Conservation (phyloP, 306 rosid genomes). For the Cucurbita moschata region DNA sequence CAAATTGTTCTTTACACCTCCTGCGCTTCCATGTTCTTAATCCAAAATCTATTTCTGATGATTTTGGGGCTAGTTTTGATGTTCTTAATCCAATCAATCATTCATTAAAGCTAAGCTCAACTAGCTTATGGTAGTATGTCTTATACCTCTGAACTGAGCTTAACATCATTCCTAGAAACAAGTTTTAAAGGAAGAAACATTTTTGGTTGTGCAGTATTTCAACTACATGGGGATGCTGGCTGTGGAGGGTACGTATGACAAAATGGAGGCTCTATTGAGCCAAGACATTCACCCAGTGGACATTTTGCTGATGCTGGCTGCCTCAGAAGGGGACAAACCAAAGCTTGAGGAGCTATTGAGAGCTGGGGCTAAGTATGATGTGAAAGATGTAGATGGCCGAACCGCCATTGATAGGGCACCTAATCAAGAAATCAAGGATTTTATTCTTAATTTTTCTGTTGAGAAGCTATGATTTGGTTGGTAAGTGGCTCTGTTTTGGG, state of each 20-base stretch:
- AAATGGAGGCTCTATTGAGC: conserved; percentile 77
- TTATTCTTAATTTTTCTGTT: conserved; percentile 53
- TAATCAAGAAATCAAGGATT: conserved; percentile 47
- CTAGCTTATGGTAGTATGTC: too few species aligned
- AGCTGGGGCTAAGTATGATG: conserved; percentile 70
- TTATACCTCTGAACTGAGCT: not conserved
- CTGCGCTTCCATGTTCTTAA: too few species aligned
- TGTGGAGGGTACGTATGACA: conserved; percentile 79
- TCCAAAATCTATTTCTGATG: too few species aligned
- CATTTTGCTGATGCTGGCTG: conserved; percentile 62
- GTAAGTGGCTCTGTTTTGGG: not conserved
- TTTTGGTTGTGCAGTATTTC: conserved; percentile 45
- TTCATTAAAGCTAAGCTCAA: too few species aligned
- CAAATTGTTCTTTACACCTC: too few species aligned
- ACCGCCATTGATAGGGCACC: conserved; percentile 69
- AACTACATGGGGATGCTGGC: conserved; percentile 99
- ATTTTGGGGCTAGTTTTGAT: too few species aligned
- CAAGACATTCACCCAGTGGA: conserved; percentile 84
- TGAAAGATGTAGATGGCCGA: conserved; percentile 59
- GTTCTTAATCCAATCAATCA: too few species aligned
- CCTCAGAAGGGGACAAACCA: conserved; percentile 80
- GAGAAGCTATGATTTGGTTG: conserved; percentile 40
- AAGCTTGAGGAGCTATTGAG: conserved; percentile 80
- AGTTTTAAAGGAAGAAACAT: not conserved
- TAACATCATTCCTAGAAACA: not conserved